Conservation (phyloP, 179 eudicot species). For the Sideroxylon spinosum region DNA sequence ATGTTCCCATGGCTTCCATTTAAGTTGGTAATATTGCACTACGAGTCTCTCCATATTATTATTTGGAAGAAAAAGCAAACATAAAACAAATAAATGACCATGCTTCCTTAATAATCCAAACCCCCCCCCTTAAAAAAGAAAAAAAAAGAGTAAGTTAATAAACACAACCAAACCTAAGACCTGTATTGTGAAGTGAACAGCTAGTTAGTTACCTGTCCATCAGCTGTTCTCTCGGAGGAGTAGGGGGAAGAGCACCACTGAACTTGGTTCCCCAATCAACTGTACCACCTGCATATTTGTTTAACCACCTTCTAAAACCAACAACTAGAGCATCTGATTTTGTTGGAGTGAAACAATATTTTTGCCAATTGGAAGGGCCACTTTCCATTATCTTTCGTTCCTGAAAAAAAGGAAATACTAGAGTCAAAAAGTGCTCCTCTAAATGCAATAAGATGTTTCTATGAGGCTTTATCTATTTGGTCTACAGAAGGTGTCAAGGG, state of each 20-base stretch:
- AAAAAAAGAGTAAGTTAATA: not conserved
- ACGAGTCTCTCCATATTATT: not conserved
- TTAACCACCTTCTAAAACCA: constrained; percentile 78
- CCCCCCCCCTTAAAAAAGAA: not conserved
- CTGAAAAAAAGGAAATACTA: constrained; percentile 22
- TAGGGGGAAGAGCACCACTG: constrained; percentile 58
- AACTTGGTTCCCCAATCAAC: constrained; percentile 66
- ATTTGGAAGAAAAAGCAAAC: too few relatives aligned
- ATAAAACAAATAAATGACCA: too few relatives aligned
- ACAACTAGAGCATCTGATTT: constrained; percentile 66
- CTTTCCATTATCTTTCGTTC: constrained; percentile 60
- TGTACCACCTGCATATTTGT: constrained; percentile 58
- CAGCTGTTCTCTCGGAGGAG: constrained; percentile 74
- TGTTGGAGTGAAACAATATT: constrained; percentile 79
- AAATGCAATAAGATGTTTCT: not conserved
- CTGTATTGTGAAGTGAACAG: not conserved
- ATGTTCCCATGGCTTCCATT: constrained; percentile 6
- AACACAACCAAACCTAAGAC: not conserved
- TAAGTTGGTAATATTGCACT: not conserved
- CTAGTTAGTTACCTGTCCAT: constrained; percentile 52
- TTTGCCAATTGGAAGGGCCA: constrained; percentile 78
- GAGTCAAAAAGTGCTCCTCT: not conserved
- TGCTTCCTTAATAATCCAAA: too few relatives aligned
- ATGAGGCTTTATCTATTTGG: not conserved
- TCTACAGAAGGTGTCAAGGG: not conserved